Evolutionary conservation across 2,329 filamentous ascomycete genomes (phyloP), one percentile per base, ranked within the genome.

Genomic region (Botrytis byssoidea): DNA sequence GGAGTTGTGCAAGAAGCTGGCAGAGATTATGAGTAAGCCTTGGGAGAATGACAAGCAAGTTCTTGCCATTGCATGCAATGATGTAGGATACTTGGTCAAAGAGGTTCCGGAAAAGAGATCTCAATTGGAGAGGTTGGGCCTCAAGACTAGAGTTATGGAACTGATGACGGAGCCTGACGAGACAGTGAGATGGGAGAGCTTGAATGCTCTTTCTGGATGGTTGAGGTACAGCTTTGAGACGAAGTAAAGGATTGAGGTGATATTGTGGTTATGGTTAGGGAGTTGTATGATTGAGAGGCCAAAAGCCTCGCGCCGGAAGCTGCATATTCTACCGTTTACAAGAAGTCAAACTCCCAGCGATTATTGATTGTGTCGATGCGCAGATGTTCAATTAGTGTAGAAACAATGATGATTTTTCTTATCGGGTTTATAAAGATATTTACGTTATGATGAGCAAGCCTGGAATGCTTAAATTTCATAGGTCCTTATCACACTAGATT

Each of bases 201-300:
- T 93, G 83, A 88, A 90, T 78, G 91, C 91, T 46, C 89, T 93
- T 37, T 91, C 91, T 32, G 91, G 92, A 82, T 93, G 91, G 90
- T 83, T 93, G 82, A 87, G 90, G 78, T 93, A 93, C 84, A 92
- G 86, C 75, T 90, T 91, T 82, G 88, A 90, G 71, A 81, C 79
- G 55, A 81, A 81, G 72, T 81, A 71, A 77, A 69, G 59, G 46
- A 42, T 35, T 64, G 42, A 18, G 70, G 32, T 73, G 77, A 75
- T 71, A 76, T 75, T 73, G 64, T 69, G 59, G 40, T 37, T 63
- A 51, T 68, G 64, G 57, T 55, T 57, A 68, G 37, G 64, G 68
- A 61, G 22, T 71, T 68, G 71, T 68, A 73, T 63, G 65, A 69
- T 71, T 63, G 71, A 71, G 46, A 73, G 69, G 44, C 72, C 73